phyloP scores from a whole-genome alignment of 768 basidiomycete genomes.

The Naganishia vishniacii region DNA sequence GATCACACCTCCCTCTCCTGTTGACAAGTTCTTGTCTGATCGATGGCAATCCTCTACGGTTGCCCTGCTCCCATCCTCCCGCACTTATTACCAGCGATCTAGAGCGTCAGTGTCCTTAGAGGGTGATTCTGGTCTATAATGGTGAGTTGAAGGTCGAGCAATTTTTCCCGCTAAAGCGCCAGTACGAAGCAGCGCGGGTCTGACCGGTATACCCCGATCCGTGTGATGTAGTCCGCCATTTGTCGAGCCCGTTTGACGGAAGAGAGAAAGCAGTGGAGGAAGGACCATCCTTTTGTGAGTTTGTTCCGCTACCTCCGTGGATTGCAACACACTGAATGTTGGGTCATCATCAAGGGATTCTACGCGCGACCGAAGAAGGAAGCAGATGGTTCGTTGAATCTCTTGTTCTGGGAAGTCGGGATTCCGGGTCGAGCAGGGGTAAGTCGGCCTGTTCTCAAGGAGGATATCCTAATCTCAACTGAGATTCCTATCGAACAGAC shows the following conservation, averaged over 20 bases:
- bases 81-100: too few species aligned
- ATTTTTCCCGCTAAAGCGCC: too few species aligned
- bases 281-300: constrained; percentile 96
- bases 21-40: too few species aligned
- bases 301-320: constrained; percentile 8
- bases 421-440: constrained; percentile 89
- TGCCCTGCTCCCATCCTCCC: too few species aligned
- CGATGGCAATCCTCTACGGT: too few species aligned
- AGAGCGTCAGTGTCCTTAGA: not conserved
- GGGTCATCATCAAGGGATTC: constrained; percentile 68
- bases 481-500: constrained; percentile 57
- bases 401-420: constrained; percentile 98
- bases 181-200: too few species aligned
- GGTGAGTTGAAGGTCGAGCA: too few species aligned
- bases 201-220: not conserved
- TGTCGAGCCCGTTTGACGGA: constrained; percentile 88
- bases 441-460: constrained; percentile 47
- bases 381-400: constrained; percentile 86
- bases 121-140: too few species aligned
- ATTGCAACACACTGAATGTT: not conserved
- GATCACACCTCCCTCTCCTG: too few species aligned
- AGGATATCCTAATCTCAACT: constrained; percentile 25
- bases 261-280: constrained; percentile 98
- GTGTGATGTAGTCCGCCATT: constrained; percentile 47
- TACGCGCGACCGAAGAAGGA: constrained; percentile 89